Percentiles rank a stretch among this genome's conserved stretches.
Evolutionary conservation across 2,329 filamentous ascomycete genomes (phyloP).

Genomic region (Diaporthe amygdali): DNA sequence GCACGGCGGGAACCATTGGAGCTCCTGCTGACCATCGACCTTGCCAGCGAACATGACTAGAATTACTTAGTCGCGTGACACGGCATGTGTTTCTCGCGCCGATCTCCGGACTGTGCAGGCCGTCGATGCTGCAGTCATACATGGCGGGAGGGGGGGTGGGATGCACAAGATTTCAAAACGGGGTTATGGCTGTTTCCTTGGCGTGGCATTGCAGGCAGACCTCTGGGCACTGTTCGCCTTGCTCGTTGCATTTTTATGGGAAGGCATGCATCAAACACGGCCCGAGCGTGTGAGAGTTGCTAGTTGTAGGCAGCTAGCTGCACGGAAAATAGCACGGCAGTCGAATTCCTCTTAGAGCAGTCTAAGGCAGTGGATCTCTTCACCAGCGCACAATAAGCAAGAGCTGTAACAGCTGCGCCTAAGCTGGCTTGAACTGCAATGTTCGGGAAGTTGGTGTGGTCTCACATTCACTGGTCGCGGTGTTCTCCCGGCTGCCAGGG

Average conservation of each 20-base stretch:
- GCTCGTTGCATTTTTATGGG: background rate
- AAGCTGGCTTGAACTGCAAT: background rate
- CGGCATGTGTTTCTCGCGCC: conserved; percentile 14
- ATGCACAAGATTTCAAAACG: conserved; percentile 4
- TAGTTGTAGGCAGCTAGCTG: background rate
- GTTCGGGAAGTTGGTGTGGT: background rate
- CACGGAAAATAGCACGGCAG: background rate
- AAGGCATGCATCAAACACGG: background rate
- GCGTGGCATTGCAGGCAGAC: background rate
- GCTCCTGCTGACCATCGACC: conserved; percentile 3
- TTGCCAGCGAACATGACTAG: conserved; percentile 4
- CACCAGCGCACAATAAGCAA: background rate
- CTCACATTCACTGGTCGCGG: background rate
- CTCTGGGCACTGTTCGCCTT: background rate
- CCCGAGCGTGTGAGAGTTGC: background rate
- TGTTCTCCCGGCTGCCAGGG: background rate
- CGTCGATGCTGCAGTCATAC: conserved; percentile 2
- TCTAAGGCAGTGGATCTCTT: background rate
- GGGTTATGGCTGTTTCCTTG: background rate
- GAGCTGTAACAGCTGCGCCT: background rate
- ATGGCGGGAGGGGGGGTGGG: background rate
- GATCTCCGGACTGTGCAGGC: conserved; percentile 6
- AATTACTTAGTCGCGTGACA: conserved; percentile 4
- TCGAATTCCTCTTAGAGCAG: background rate
- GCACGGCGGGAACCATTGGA: background rate